phyloP scores from a whole-genome alignment of 768 basidiomycete species.

The Jaapia argillacea region DNA sequence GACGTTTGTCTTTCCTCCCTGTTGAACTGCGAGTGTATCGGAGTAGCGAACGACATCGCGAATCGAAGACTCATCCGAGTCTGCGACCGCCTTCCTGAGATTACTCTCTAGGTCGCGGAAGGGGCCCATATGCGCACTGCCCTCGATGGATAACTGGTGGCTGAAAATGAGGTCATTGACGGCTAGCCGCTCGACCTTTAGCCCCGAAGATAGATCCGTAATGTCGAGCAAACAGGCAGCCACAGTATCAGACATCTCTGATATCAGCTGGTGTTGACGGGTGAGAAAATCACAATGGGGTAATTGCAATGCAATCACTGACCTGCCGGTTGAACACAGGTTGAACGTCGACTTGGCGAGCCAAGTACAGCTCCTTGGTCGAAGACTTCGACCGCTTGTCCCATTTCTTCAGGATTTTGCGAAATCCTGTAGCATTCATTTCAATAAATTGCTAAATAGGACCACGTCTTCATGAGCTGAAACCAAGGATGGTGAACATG shows the following conservation, averaged over 20 bases:
- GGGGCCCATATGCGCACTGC: constrained; percentile 53
- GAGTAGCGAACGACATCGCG: constrained; percentile 64
- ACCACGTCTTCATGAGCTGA: constrained; percentile 6
- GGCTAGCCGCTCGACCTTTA: constrained; percentile 73
- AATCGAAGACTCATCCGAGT: constrained; percentile 49
- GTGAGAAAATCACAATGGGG: constrained; percentile 1
- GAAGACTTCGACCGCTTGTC: constrained; percentile 92
- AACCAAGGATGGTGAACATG: constrained; percentile 4
- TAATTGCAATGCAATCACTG: constrained; percentile 14
- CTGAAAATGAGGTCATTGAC: constrained; percentile 60
- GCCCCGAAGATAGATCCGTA: constrained; percentile 63
- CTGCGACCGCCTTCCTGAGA: constrained; percentile 65
- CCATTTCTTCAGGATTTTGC: constrained; percentile 97
- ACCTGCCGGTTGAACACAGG: constrained; percentile 96
- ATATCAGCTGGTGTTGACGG: constrained; percentile 69
- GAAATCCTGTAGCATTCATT: constrained; percentile 92
- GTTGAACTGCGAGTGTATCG: constrained; percentile 51
- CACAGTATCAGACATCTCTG: constrained; percentile 89
- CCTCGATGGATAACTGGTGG: constrained; percentile 60
- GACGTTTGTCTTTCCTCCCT: constrained; percentile 54
- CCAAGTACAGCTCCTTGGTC: constrained; percentile 94
- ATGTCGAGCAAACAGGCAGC: constrained; percentile 75
- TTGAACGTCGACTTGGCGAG: constrained; percentile 97
- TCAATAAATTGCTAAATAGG: constrained; percentile 82
- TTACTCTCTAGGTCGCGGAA: constrained; percentile 86